Percentiles rank a stretch among this genome's conserved stretches.
These are phyloP conservation scores for Gonapodya prolifera DNA, from an alignment of 192 early-diverging fungal species.

Conservation along the genomic window DNA sequence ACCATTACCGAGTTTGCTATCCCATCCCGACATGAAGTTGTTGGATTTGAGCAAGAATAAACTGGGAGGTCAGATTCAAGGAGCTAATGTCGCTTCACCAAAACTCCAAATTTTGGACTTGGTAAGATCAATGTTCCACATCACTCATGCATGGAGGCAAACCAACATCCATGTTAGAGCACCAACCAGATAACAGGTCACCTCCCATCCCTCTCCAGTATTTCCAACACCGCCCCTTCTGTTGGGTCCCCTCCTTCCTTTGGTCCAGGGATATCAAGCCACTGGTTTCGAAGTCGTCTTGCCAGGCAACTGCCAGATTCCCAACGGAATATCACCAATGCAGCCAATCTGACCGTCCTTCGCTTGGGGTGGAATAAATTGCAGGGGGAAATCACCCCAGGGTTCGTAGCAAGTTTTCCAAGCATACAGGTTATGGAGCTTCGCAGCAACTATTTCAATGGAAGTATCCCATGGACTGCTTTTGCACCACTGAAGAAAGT, in stretches of 20 bases:
- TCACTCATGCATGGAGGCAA: too few species aligned
- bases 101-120: neutral
- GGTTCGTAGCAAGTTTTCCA: neutral
- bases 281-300: too few species aligned
- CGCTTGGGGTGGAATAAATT: neutral
- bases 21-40: neutral
- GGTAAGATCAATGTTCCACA: neutral
- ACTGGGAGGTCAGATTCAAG: neutral
- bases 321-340: neutral
- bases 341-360: neutral
- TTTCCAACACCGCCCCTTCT: neutral
- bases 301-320: neutral
- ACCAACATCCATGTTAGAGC: neutral
- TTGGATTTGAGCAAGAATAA: neutral
- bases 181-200: neutral
- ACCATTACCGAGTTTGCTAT: neutral
- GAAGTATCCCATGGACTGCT: neutral
- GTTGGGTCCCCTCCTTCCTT: too few species aligned
- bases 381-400: neutral
- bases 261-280: too few species aligned
- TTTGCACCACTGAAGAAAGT: neutral
- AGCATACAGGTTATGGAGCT: neutral
- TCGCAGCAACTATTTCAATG: neutral
- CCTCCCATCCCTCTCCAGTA: neutral
- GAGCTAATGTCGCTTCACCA: neutral